Conservation (phyloP, 2,329 filamentous ascomycete species). For the Keithomyces neogunnii region DNA sequence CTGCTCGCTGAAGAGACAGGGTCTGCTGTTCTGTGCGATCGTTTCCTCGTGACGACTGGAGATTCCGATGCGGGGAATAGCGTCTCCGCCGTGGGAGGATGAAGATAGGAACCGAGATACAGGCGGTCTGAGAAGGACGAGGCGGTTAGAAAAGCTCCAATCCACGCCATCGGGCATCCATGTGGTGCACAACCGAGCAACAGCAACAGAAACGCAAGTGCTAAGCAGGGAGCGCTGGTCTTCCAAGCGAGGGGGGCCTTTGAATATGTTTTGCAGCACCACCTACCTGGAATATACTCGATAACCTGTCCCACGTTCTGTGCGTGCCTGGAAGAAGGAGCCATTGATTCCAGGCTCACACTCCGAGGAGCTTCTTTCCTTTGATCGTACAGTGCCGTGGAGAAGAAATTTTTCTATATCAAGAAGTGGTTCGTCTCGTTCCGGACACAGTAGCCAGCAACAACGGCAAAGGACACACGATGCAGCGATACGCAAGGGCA, state of each 20-base stretch:
- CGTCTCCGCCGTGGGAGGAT: conserved; percentile 71
- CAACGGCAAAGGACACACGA: too few species aligned
- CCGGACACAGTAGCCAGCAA: not conserved
- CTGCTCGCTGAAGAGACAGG: conserved; percentile 35
- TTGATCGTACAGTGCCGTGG: not conserved
- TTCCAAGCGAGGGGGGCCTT: not conserved
- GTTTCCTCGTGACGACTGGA: conserved; percentile 34
- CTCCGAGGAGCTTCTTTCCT: not conserved
- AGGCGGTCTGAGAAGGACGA: conserved; percentile 61
- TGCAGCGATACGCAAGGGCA: too few species aligned
- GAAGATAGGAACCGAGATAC: conserved; percentile 87
- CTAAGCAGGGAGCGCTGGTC: not conserved
- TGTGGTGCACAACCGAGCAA: not conserved
- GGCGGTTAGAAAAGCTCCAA: conserved; percentile 12
- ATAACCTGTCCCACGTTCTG: conserved; percentile 78
- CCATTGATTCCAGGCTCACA: conserved; percentile 32
- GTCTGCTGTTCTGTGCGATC: conserved; percentile 49
- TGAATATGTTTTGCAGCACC: not conserved
- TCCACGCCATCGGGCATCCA: not conserved
- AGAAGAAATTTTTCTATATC: too few species aligned
- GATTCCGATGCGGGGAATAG: conserved; percentile 82
- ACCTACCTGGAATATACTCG: conserved; percentile 88
- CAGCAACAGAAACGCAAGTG: not conserved
- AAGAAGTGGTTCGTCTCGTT: not conserved
- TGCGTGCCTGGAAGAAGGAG: conserved; percentile 38